A percentile compares a stretch with the other conserved stretches of the same genome.
These are phyloP conservation scores for Blumeria graminis DNA, from an alignment of 2,329 filamentous ascomycete species.

Conservation along the genomic window DNA sequence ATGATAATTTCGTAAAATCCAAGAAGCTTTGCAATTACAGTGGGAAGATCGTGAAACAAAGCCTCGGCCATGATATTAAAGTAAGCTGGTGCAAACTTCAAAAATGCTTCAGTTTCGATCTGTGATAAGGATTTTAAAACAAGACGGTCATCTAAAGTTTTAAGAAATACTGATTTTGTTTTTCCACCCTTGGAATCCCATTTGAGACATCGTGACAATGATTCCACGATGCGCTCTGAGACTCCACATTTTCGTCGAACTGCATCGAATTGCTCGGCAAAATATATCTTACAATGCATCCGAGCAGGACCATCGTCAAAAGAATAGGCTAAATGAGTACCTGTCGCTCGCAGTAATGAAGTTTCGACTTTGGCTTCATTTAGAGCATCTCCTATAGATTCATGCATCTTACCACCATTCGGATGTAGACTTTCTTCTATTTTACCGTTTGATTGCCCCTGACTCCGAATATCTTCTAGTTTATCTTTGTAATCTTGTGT, in stretches of 20 bases:
- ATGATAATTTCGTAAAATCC: conserved; percentile 95
- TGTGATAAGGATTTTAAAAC: conserved; percentile 60
- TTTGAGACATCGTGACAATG: conserved; percentile 79
- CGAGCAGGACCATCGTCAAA: conserved; percentile 84
- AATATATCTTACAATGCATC: conserved; percentile 97
- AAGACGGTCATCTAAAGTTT: conserved; percentile 83
- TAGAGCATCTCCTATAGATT: conserved; percentile 14
- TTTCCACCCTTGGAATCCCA: conserved; percentile 98
- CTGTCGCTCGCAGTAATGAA: conserved; percentile 60
- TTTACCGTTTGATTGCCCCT: conserved; percentile 19
- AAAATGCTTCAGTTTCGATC: conserved; percentile 79
- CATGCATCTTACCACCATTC: not conserved
- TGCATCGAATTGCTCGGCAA: conserved; percentile 92
- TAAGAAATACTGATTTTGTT: conserved; percentile 90
- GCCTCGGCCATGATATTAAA: conserved; percentile 95
- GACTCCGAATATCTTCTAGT: conserved; percentile 38
- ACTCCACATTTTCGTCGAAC: conserved; percentile 81
- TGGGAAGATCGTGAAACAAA: conserved; percentile 82
- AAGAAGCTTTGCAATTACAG: conserved; percentile 97
- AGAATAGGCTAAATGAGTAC: conserved; percentile 87
- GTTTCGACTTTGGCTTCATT: conserved; percentile 60
- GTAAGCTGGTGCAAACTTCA: conserved; percentile 88
- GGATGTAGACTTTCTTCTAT: conserved; percentile 14
- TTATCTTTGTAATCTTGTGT: conserved; percentile 73
- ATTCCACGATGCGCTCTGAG: conserved; percentile 82